These are phyloP conservation scores for Didymella exigua DNA, from an alignment of 2,329 filamentous ascomycete species.

Conservation along the genomic window DNA sequence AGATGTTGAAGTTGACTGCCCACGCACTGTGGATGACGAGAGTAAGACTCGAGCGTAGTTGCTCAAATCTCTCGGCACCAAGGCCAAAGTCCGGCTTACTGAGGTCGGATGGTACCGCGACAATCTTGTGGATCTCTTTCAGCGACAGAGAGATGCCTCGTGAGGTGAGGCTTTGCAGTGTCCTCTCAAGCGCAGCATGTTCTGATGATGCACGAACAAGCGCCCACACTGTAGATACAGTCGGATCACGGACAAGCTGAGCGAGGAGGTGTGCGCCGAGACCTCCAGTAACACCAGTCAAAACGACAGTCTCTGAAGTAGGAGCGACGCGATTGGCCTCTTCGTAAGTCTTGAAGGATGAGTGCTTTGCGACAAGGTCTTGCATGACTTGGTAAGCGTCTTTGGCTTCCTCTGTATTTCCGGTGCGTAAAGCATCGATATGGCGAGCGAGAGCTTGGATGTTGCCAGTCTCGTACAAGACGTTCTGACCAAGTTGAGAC, in stretches of 20 bases:
- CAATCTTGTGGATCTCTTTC: constrained; percentile 34
- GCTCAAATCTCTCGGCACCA: constrained; percentile 18
- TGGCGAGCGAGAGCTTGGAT: constrained; percentile 54
- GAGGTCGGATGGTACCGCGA: constrained; percentile 51
- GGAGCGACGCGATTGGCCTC: constrained; percentile 1
- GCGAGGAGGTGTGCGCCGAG: constrained; percentile 65
- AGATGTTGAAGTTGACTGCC: constrained; percentile 64
- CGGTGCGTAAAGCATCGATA: constrained; percentile 52
- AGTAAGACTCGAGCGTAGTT: constrained; percentile 39
- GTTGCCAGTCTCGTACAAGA: constrained; percentile 64
- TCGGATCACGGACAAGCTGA: constrained; percentile 36
- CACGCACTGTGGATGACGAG: constrained; percentile 60
- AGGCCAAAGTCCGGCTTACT: constrained; percentile 52
- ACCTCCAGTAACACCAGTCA: constrained; percentile 71
- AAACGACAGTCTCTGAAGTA: constrained; percentile 37
- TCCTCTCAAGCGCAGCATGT: constrained; percentile 41
- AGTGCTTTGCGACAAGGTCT: constrained; percentile 54
- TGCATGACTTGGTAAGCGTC: constrained; percentile 54
- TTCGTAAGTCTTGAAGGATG: constrained; percentile 37
- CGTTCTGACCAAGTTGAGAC: constrained; percentile 57
- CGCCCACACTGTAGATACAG: constrained; percentile 55
- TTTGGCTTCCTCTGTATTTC: constrained; percentile 39
- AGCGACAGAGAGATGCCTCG: constrained; percentile 47
- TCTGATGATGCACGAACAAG: constrained; percentile 56
- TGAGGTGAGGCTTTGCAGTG: constrained; percentile 42